Conservation (phyloP, 1,284 basidiomycete species). For the Naganishia sp. region DNA sequence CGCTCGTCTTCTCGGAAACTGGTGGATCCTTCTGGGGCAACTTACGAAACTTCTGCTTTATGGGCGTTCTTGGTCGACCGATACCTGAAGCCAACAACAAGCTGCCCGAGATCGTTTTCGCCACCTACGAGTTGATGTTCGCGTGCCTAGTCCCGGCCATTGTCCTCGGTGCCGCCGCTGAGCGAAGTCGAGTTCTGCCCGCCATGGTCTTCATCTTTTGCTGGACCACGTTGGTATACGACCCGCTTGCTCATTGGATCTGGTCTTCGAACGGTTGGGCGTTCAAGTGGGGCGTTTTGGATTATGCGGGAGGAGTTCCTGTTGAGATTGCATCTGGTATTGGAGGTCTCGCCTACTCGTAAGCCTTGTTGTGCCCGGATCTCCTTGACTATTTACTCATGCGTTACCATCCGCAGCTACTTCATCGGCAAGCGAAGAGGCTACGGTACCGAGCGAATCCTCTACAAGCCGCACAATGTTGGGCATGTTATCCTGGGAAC, state of each 20-base stretch:
- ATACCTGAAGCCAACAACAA: slow-evolving; percentile 65
- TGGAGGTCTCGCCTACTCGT: slow-evolving; percentile 80
- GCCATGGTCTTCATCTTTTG: slow-evolving; percentile 83
- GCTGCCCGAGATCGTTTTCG: slow-evolving; percentile 63
- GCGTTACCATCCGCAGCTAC: slow-evolving; percentile 46
- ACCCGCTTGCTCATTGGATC: slow-evolving; percentile 74
- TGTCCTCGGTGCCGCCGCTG: slow-evolving; percentile 68
- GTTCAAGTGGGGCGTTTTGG: slow-evolving; percentile 83
- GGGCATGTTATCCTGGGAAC: slow-evolving; percentile 85
- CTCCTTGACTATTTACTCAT: neutral
- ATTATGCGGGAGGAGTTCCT: slow-evolving; percentile 82
- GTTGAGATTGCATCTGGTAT: slow-evolving; percentile 91
- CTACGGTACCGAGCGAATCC: slow-evolving; percentile 76
- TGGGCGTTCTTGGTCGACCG: slow-evolving; percentile 70
- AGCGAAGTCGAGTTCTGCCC: slow-evolving; percentile 82
- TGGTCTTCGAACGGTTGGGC: slow-evolving; percentile 83
- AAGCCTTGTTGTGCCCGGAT: neutral
- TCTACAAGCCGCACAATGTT: slow-evolving; percentile 92
- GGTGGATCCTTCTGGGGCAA: slow-evolving; percentile 66
- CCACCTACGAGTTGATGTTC: slow-evolving; percentile 76
- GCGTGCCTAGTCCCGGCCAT: slow-evolving; percentile 59
- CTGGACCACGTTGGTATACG: slow-evolving; percentile 68
- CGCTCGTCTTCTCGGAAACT: slow-evolving; percentile 73
- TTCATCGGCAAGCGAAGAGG: slow-evolving; percentile 60
- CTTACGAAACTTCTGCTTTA: slow-evolving; percentile 60